Percentiles rank a stretch among this genome's conserved stretches.
phyloP scores from a whole-genome alignment of 2,329 filamentous ascomycete genomes.

The Fusarium austroafricanum region DNA sequence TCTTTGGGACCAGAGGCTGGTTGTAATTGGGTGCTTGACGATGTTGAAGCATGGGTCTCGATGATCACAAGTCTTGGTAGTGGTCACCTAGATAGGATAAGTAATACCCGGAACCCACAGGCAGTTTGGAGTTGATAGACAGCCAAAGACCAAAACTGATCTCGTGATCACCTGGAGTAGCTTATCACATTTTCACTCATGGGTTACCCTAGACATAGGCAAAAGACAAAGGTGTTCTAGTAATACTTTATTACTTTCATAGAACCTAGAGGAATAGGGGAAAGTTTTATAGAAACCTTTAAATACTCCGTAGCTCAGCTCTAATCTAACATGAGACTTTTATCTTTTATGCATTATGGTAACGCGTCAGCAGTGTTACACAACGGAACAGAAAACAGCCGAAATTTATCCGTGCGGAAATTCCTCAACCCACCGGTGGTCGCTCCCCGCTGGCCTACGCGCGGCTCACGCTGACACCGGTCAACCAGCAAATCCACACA shows the following conservation, averaged over 20 bases:
- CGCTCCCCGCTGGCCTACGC: conserved; percentile 31
- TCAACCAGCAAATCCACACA: conserved; percentile 46
- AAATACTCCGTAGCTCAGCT: background rate
- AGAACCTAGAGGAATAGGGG: background rate
- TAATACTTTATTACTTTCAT: no score
- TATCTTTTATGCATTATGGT: background rate
- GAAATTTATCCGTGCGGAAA: conserved; percentile 43
- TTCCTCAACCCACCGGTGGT: conserved; percentile 36
- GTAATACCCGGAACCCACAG: background rate
- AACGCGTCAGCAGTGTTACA: background rate
- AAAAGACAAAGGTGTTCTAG: background rate
- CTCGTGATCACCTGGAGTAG: no score
- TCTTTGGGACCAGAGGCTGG: no score
- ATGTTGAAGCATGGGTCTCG: no score
- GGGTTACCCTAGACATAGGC: background rate
- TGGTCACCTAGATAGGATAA: background rate
- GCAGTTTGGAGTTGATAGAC: no score
- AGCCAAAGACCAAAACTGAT: no score
- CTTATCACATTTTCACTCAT: background rate
- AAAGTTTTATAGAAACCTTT: background rate
- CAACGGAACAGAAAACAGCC: conserved; percentile 13
- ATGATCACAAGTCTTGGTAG: no score
- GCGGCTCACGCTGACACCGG: conserved; percentile 46
- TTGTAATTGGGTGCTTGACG: no score
- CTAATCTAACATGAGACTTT: background rate